These are phyloP conservation scores for Auxenochlorella pyrenoidosa DNA, from an alignment of 139 green algal genomes.

Conservation along the genomic window DNA sequence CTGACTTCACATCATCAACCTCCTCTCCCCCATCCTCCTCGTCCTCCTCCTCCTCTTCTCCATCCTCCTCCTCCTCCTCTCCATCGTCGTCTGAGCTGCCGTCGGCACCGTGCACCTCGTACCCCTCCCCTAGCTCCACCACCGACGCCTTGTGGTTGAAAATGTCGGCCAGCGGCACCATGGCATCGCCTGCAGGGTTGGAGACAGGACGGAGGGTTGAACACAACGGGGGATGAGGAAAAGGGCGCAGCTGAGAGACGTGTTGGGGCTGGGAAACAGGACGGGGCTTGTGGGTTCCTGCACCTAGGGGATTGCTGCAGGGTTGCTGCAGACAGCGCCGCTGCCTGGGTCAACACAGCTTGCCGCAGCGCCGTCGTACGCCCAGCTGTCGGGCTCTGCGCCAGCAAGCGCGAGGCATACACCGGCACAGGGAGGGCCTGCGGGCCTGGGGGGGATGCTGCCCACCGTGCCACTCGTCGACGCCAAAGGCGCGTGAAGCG, in stretches of 20 bases:
- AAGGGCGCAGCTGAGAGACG: too few relatives aligned
- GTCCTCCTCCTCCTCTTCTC: slow-evolving; percentile 32
- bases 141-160: slow-evolving; percentile 92
- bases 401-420: too few relatives aligned
- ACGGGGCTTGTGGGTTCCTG: too few relatives aligned
- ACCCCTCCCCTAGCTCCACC: slow-evolving; percentile 50
- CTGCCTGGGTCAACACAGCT: too few relatives aligned
- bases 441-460: too few relatives aligned
- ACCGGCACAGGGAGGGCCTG: too few relatives aligned
- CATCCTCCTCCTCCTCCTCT: slow-evolving; percentile 23
- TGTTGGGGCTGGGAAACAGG: too few relatives aligned
- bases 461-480: slow-evolving; percentile 82
- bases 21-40: neutral
- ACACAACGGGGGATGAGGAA: neutral
- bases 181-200: slow-evolving; percentile 58
- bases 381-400: too few relatives aligned
- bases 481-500: slow-evolving; percentile 79
- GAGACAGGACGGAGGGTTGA: too few relatives aligned
- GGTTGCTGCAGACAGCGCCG: too few relatives aligned
- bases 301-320: too few relatives aligned
- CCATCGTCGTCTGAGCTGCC: neutral
- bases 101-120: slow-evolving; percentile 35
- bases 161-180: slow-evolving; percentile 88
- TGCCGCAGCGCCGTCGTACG: too few relatives aligned
- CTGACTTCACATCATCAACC: neutral